Conservation (phyloP, 1,284 basidiomycete genomes). For the Takashimella koratensis region DNA sequence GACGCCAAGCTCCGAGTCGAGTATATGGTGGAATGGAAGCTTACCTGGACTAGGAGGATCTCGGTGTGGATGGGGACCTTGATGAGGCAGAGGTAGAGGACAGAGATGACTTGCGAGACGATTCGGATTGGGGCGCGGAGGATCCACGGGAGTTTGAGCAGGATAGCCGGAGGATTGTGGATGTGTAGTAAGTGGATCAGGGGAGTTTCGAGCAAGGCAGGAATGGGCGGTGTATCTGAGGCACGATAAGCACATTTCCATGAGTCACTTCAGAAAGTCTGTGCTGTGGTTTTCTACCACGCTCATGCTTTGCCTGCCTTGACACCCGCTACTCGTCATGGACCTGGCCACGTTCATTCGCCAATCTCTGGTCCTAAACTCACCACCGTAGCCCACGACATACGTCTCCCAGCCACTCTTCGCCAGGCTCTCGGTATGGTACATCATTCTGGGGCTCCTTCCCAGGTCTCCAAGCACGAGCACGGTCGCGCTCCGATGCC, state of each 20-base stretch:
- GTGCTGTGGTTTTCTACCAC: not conserved
- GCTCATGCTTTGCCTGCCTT: not conserved
- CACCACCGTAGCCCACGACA: conserved; percentile 82
- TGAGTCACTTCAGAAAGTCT: not conserved
- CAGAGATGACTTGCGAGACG: conserved; percentile 60
- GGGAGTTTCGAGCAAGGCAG: conserved; percentile 62
- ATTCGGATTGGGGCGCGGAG: conserved; percentile 78
- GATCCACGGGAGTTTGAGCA: conserved; percentile 64
- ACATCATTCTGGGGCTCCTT: conserved; percentile 96
- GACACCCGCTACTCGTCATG: not conserved
- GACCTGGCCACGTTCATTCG: not conserved
- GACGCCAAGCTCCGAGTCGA: not conserved
- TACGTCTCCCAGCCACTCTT: conserved; percentile 73
- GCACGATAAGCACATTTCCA: too few relatives aligned
- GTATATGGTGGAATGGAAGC: conserved; percentile 26
- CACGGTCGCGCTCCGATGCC: conserved; percentile 63
- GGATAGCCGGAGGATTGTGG: conserved; percentile 59
- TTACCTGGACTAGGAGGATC: conserved; percentile 83
- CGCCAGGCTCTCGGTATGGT: conserved; percentile 90
- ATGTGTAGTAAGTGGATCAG: conserved; percentile 66
- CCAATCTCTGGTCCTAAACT: conserved; percentile 17
- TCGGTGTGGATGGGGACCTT: conserved; percentile 68
- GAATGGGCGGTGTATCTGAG: conserved; percentile 68
- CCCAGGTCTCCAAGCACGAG: conserved; percentile 95
- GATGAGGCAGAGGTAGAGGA: conserved; percentile 59